Evolutionary conservation across 805 yeast genomes (phyloP).

Genomic region (Yamadazyma insecticola): DNA sequence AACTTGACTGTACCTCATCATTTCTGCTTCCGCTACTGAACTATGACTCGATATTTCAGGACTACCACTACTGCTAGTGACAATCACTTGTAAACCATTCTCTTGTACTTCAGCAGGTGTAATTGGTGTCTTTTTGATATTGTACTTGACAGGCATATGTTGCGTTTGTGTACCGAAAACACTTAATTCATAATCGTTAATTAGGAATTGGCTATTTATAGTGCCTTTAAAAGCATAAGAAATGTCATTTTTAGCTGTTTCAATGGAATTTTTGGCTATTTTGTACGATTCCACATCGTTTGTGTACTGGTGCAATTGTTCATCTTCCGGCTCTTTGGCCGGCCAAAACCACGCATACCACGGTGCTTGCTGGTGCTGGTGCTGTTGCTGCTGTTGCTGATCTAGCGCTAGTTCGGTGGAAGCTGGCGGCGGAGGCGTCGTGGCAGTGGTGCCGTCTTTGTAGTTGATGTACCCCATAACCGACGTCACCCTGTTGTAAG

Average conservation of each 20-base stretch:
- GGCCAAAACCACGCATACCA: conserved; percentile 27
- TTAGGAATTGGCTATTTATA: conserved; percentile 9
- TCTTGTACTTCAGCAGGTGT: conserved; percentile 34
- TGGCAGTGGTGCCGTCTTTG: no score
- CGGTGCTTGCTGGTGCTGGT: conserved; percentile 1
- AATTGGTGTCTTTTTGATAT: conserved; percentile 26
- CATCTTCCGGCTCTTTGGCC: conserved; percentile 9
- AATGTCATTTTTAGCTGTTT: conserved; percentile 25
- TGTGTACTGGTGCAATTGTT: conserved; percentile 15
- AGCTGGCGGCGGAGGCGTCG: no score
- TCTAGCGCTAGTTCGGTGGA: no score
- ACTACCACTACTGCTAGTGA: conserved; percentile 1
- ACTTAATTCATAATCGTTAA: conserved; percentile 23
- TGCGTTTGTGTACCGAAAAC: conserved; percentile 32
- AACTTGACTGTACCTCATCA: conserved; percentile 3
- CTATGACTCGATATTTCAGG: not conserved
- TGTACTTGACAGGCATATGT: conserved; percentile 28
- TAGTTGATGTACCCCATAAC: no score
- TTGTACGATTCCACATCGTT: conserved; percentile 22
- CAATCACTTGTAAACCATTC: conserved; percentile 12
- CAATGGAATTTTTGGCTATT: conserved; percentile 29
- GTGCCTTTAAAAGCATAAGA: conserved; percentile 29
- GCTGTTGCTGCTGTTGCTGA: conserved; percentile 3
- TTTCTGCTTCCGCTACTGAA: not conserved
- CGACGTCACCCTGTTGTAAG: no score